These are phyloP conservation scores for Kwoniella mangroviensis DNA, from an alignment of 768 basidiomycete genomes.

Conservation along the genomic window DNA sequence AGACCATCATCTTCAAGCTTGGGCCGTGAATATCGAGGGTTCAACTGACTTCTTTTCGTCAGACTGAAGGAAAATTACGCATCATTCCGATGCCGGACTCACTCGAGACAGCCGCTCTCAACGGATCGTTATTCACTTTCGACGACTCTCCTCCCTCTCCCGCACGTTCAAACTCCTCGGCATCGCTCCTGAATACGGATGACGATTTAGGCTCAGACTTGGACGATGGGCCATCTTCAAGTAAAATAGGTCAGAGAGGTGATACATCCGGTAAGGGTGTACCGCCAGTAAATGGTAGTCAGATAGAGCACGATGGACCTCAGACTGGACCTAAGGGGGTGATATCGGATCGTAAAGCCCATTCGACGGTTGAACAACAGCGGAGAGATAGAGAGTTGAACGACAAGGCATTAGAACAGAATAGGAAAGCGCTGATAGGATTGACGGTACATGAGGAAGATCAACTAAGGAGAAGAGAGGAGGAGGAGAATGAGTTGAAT, in stretches of 20 bases:
- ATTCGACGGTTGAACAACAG: not conserved
- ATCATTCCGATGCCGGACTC: conserved; percentile 13
- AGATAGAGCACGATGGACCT: conserved; percentile 27
- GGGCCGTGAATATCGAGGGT: no score
- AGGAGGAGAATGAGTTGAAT: not conserved
- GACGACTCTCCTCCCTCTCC: conserved; percentile 27
- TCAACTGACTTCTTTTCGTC: not conserved
- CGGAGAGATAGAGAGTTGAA: conserved; percentile 1
- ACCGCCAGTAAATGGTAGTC: not conserved
- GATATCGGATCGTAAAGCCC: conserved; percentile 35
- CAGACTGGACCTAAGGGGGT: conserved; percentile 49
- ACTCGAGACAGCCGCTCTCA: conserved; percentile 35
- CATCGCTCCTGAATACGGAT: conserved; percentile 36
- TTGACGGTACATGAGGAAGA: conserved; percentile 40
- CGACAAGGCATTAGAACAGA: conserved; percentile 14
- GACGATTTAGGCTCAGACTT: conserved; percentile 32
- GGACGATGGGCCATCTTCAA: conserved; percentile 8
- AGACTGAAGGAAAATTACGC: not conserved
- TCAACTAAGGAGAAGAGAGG: conserved; percentile 17
- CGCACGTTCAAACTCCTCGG: conserved; percentile 22
- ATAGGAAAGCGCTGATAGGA: conserved; percentile 27
- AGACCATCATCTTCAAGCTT: no score
- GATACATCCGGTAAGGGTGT: conserved; percentile 16
- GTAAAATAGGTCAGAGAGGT: conserved; percentile 11
- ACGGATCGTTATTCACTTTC: conserved; percentile 33